Evolutionary conservation across 306 rosid genomes (phyloP), one percentile per base, ranked within the genome.

Genomic region (Citrullus colocynthis): DNA sequence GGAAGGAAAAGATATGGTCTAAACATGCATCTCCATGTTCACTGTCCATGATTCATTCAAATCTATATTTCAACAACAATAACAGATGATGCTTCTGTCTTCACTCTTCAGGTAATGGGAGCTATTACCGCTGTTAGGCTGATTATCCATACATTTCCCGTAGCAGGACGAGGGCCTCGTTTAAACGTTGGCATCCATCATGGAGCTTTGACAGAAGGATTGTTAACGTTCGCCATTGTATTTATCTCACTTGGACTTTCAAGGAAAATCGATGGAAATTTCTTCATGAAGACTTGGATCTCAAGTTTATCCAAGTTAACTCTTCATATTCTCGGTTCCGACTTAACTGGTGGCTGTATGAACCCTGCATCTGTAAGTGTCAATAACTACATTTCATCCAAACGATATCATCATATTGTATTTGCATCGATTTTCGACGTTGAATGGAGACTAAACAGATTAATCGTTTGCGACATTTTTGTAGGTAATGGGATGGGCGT

Each of bases 401-500:
- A 24, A 62, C 0, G 3, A 65, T 18, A 65, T 16, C 28, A 20
- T 4, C 16, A 4, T 24, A 24, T 51, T 44, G 8, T 49, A 12
- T 78, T 10, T 39, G 72, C 36, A 42, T 85, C 10, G 42, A 45
- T 77, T 51, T 30, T 36, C 36, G 36, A 78, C 69, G 61, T 80
- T 4, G 32, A 71, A 15, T 15, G 75, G 72, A 36, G 70, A 76
- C 52, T 45, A 20, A 34, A 20, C 45, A 10, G 17, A 14, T 28
- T 54, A 3, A 83, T 45, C 57, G 44, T 60, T 45, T 21, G 1
- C 81, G 74, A 69, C 57, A 44, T 60, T 51, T n/a, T 1, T 76
- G 69, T 73, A 95, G 99, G 99, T 86, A 37, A 88, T 91, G 91
- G 99, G 97, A 79, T 95, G 99, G 97, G 97, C 97, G 72, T 95